Percentiles rank a stretch among this genome's conserved stretches.
phyloP scores from a whole-genome alignment of 169 alveolate genomes.

The Plasmodium yoelii region DNA sequence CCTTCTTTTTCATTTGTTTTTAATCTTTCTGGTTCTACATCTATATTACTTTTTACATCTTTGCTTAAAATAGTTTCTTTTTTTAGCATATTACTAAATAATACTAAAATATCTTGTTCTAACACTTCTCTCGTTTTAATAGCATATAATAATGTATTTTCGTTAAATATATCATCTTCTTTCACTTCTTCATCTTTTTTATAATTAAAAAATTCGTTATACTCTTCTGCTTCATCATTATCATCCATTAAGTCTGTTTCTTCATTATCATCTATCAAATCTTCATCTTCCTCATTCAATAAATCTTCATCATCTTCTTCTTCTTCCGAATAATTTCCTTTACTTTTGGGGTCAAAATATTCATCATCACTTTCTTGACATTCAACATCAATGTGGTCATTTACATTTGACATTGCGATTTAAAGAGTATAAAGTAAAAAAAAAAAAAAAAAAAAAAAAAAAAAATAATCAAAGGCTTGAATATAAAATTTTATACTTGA shows the following conservation, averaged over 20 bases:
- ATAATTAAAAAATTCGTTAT: background rate
- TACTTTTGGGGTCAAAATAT: constrained; percentile 1
- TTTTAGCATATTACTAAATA: constrained; percentile 56
- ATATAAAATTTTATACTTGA: too few relatives aligned
- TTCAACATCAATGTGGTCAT: constrained; percentile 1
- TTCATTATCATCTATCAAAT: constrained; percentile 7
- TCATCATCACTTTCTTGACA: constrained; percentile 26
- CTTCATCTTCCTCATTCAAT: background rate
- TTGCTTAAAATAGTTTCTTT: constrained; percentile 38
- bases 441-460: too few relatives aligned
- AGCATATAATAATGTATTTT: constrained; percentile 28
- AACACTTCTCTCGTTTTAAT: constrained; percentile 54
- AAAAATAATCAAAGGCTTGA: too few relatives aligned
- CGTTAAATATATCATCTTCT: constrained; percentile 59
- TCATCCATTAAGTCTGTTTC: constrained; percentile 6
- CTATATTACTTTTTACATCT: constrained; percentile 16
- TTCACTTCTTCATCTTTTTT: background rate
- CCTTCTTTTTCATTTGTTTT: constrained; percentile 7
- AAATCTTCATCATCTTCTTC: constrained; percentile 1
- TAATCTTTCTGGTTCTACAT: background rate
- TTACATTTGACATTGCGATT: background rate
- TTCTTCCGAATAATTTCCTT: background rate
- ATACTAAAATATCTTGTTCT: constrained; percentile 46
- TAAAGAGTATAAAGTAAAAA: background rate
- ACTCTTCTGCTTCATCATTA: constrained; percentile 32